These are phyloP conservation scores for Adansonia grandidieri DNA, from an alignment of 441 rosid genomes.

Conservation along the genomic window DNA sequence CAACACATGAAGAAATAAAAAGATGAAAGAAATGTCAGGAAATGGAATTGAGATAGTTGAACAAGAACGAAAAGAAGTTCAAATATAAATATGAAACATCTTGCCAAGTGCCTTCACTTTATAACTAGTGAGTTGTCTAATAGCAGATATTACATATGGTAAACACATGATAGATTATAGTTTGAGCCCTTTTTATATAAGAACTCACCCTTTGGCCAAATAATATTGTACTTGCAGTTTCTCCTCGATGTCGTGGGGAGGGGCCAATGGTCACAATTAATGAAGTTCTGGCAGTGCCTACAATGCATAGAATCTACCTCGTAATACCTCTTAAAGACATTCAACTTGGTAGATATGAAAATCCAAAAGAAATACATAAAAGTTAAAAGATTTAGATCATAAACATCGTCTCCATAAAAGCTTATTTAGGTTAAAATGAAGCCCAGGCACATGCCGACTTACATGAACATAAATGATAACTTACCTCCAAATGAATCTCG, in stretches of 20 bases:
- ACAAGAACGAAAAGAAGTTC: too few species aligned
- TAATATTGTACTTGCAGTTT: constrained; percentile 93
- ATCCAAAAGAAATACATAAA: neutral
- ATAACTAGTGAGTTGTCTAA: neutral
- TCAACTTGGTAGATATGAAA: constrained; percentile 17
- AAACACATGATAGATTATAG: constrained; percentile 3
- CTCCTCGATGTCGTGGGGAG: constrained; percentile 98
- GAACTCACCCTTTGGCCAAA: constrained; percentile 95
- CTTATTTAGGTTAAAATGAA: constrained; percentile 15
- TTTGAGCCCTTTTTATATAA: constrained; percentile 3
- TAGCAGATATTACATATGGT: neutral
- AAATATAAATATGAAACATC: too few species aligned
- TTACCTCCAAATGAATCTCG: constrained; percentile 99
- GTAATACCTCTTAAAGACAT: neutral
- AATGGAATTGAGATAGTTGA: neutral
- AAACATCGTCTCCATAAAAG: constrained; percentile 16
- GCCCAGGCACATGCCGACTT: constrained; percentile 13
- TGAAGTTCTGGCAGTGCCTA: constrained; percentile 99
- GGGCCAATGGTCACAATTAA: constrained; percentile 96
- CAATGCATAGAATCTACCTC: constrained; percentile 24
- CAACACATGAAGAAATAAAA: neutral
- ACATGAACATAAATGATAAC: constrained; percentile 31
- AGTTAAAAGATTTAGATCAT: neutral
- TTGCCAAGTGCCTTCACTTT: constrained; percentile 6
- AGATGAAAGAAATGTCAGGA: constrained; percentile 2